Evolutionary conservation across 2,329 filamentous ascomycete species (phyloP).

Genomic region (Bipolaris gigantea): DNA sequence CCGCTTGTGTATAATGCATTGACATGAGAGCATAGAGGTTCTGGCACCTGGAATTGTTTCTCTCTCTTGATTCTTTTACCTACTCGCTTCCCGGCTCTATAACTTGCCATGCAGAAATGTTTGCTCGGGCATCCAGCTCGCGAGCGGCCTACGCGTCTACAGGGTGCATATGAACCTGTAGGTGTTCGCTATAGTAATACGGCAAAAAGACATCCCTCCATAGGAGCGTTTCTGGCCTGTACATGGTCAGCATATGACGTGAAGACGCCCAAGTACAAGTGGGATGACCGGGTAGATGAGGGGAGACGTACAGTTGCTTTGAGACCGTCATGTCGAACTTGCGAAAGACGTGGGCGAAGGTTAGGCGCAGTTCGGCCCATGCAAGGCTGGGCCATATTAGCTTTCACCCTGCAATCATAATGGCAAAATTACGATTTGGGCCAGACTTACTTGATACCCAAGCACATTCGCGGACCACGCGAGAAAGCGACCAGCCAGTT

Average conservation of each 20-base stretch:
- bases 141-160: background rate
- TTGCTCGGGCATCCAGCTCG: too few species aligned
- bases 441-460: conserved; percentile 32
- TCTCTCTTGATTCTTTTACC: too few species aligned
- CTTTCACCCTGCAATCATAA: background rate
- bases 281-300: background rate
- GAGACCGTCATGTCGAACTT: conserved; percentile 37
- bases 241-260: conserved; percentile 1
- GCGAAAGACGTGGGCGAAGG: conserved; percentile 32
- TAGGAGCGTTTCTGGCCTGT: conserved; percentile 22
- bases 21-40: too few species aligned
- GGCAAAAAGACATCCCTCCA: conserved; percentile 31
- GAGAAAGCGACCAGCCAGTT: conserved; percentile 41
- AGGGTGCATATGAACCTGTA: conserved; percentile 21
- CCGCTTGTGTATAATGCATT: too few species aligned
- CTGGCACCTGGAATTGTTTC: too few species aligned
- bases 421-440: background rate
- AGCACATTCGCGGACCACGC: conserved; percentile 41
- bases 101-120: too few species aligned
- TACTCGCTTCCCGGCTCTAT: too few species aligned
- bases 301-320: conserved; percentile 21
- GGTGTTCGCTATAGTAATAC: conserved; percentile 23
- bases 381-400: conserved; percentile 28
- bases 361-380: conserved; percentile 39
- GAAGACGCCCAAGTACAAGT: background rate